Evolutionary conservation across 805 yeast species (phyloP).

Genomic region (Barnettozyma siamensis): DNA sequence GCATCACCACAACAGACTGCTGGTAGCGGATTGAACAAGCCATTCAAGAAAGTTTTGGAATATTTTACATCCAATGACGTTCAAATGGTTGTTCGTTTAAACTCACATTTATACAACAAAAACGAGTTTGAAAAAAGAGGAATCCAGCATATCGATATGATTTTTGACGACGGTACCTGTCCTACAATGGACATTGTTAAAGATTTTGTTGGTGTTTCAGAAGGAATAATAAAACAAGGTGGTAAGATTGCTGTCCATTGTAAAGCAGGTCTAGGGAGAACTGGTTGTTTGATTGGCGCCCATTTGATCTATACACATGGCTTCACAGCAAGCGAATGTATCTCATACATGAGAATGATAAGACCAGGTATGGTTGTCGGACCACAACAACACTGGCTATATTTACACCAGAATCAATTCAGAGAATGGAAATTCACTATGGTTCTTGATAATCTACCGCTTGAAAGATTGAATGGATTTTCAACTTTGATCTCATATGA

Average conservation of each 20-base stretch:
- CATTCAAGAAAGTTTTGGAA: slow-evolving; percentile 74
- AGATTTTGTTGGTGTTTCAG: slow-evolving; percentile 92
- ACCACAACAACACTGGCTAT: slow-evolving; percentile 98
- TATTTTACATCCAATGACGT: slow-evolving; percentile 72
- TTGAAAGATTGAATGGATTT: slow-evolving; percentile 61
- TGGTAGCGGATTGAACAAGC: slow-evolving; percentile 49
- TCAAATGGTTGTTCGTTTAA: slow-evolving; percentile 83
- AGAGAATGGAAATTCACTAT: slow-evolving; percentile 94
- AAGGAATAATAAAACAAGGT: slow-evolving; percentile 74
- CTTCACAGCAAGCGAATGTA: slow-evolving; percentile 94
- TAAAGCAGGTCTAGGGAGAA: slow-evolving; percentile 96
- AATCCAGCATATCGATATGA: slow-evolving; percentile 89
- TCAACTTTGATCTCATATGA: slow-evolving; percentile 58
- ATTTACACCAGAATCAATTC: slow-evolving; percentile 91
- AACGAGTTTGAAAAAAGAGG: slow-evolving; percentile 76
- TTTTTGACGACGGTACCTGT: slow-evolving; percentile 97
- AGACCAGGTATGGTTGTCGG: slow-evolving; percentile 99
- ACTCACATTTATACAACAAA: slow-evolving; percentile 86
- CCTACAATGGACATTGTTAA: slow-evolving; percentile 92
- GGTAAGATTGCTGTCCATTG: slow-evolving; percentile 99
- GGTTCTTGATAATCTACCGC: slow-evolving; percentile 67
- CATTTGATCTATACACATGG: slow-evolving; percentile 94
- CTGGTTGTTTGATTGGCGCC: slow-evolving; percentile 97
- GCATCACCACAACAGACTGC: slow-evolving; percentile 87
- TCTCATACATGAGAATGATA: slow-evolving; percentile 91